Conservation (phyloP, 2,329 filamentous ascomycete genomes). For the Xylaria polymorpha region DNA sequence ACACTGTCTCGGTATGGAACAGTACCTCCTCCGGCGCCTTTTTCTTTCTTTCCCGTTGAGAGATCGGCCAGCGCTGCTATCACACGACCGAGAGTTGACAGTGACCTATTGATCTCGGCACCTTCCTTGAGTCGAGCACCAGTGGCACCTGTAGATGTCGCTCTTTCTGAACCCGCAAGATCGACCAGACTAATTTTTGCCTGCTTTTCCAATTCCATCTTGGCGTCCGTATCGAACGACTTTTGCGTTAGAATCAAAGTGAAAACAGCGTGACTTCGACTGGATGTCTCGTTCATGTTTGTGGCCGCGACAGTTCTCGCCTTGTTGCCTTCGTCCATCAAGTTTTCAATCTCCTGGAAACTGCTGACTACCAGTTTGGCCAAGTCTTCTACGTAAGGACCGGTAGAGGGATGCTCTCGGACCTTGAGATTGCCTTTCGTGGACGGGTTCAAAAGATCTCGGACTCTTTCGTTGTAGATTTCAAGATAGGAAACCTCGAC, state of each 20-base stretch:
- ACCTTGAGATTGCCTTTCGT: slow-evolving; percentile 98
- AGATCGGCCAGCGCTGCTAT: slow-evolving; percentile 95
- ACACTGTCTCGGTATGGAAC: slow-evolving; percentile 98
- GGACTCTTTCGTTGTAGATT: slow-evolving; percentile 98
- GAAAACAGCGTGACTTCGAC: slow-evolving; percentile 97
- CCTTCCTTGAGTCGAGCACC: slow-evolving; percentile 96
- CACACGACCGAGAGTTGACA: slow-evolving; percentile 95
- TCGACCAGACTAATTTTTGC: slow-evolving; percentile 98
- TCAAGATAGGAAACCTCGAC: slow-evolving; percentile 98
- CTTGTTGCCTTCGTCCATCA: slow-evolving; percentile 99
- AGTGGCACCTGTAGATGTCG: slow-evolving; percentile 95
- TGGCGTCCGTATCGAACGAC: slow-evolving; percentile 88
- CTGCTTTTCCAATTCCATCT: slow-evolving; percentile 97
- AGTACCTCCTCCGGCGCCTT: slow-evolving; percentile 73
- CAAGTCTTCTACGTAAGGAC: slow-evolving; percentile 97
- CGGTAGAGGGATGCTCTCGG: slow-evolving; percentile 95
- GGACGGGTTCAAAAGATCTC: slow-evolving; percentile 92
- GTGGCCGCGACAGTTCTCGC: slow-evolving; percentile 96
- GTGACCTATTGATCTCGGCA: slow-evolving; percentile 96
- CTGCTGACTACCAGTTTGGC: slow-evolving; percentile 94
- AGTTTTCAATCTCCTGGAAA: slow-evolving; percentile 93
- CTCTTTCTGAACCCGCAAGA: slow-evolving; percentile 96
- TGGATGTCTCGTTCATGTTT: slow-evolving; percentile 99
- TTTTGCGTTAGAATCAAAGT: slow-evolving; percentile 97
- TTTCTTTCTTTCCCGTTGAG: slow-evolving; percentile 86